Conservation (phyloP, 768 basidiomycete genomes). For the Cystofilobasidium macerans region DNA sequence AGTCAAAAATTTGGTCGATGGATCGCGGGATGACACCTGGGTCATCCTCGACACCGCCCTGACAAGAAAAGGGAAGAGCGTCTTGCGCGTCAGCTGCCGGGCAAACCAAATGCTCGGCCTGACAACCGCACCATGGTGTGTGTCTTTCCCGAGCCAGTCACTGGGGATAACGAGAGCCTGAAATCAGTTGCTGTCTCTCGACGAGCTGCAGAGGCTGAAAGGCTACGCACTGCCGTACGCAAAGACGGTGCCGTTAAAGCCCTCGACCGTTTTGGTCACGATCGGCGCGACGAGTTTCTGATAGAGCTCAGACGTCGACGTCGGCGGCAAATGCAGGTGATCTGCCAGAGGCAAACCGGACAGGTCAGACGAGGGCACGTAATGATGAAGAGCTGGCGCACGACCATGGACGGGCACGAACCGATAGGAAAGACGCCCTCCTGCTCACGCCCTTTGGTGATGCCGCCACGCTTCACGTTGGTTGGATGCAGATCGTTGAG, state of each 20-base stretch:
- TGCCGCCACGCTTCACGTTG: slow-evolving; percentile 23
- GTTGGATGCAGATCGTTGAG: slow-evolving; percentile 12
- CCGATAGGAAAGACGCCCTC: slow-evolving; percentile 18
- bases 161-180: neutral
- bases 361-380: neutral
- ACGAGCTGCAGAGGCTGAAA: too few species aligned
- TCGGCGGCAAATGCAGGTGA: slow-evolving; percentile 24
- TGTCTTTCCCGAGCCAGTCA: slow-evolving; percentile 23
- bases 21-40: slow-evolving; percentile 24
- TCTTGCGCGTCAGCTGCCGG: slow-evolving; percentile 39
- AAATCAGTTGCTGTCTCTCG: neutral
- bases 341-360: neutral
- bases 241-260: slow-evolving; percentile 25
- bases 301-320: slow-evolving; percentile 16
- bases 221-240: slow-evolving; percentile 20
- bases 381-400: neutral
- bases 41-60: slow-evolving; percentile 17
- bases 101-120: too few species aligned
- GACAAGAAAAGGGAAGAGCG: slow-evolving; percentile 63
- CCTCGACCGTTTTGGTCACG: slow-evolving; percentile 13
- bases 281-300: slow-evolving; percentile 16
- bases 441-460: slow-evolving; percentile 21
- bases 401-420: neutral
- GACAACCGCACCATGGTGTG: slow-evolving; percentile 20
- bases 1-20: slow-evolving; percentile 25